Conservation (phyloP, 192 early-diverging fungal genomes). For the Umbelopsis sp. region DNA sequence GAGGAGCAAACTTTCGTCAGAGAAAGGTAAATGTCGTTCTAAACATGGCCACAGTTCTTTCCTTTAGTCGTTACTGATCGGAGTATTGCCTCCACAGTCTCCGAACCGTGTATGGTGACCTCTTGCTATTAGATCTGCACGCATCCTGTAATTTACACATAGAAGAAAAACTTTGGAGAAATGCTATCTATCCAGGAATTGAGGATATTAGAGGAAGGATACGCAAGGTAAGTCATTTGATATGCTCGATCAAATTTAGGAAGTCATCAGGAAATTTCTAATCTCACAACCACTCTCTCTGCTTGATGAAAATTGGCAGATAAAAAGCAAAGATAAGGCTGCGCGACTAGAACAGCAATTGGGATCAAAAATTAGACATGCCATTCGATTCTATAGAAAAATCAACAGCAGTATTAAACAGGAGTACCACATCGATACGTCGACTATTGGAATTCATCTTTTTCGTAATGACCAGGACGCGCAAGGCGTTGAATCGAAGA, state of each 20-base stretch:
- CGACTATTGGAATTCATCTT: slow-evolving; percentile 50
- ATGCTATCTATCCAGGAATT: slow-evolving; percentile 57
- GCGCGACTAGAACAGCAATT: slow-evolving; percentile 41
- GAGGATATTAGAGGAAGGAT: slow-evolving; percentile 54
- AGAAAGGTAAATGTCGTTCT: slow-evolving; percentile 10
- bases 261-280: background rate
- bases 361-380: slow-evolving; percentile 37
- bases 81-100: slow-evolving; percentile 35
- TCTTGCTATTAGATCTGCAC: slow-evolving; percentile 48
- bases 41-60: too few relatives aligned
- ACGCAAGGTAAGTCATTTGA: slow-evolving; percentile 43
- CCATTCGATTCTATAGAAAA: slow-evolving; percentile 59
- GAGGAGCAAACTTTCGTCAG: slow-evolving; percentile 36
- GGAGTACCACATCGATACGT: slow-evolving; percentile 49
- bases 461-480: slow-evolving; percentile 24
- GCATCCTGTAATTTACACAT: slow-evolving; percentile 52
- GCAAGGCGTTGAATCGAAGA: slow-evolving; percentile 11
- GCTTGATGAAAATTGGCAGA: background rate
- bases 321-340: slow-evolving; percentile 38
- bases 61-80: too few relatives aligned
- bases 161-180: slow-evolving; percentile 62
- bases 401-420: slow-evolving; percentile 49
- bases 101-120: slow-evolving; percentile 49
- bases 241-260: background rate
- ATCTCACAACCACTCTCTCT: background rate